Evolutionary conservation across 169 alveolate species (phyloP), one percentile per base, ranked within the genome.

Genomic region (Neospora caninum): DNA sequence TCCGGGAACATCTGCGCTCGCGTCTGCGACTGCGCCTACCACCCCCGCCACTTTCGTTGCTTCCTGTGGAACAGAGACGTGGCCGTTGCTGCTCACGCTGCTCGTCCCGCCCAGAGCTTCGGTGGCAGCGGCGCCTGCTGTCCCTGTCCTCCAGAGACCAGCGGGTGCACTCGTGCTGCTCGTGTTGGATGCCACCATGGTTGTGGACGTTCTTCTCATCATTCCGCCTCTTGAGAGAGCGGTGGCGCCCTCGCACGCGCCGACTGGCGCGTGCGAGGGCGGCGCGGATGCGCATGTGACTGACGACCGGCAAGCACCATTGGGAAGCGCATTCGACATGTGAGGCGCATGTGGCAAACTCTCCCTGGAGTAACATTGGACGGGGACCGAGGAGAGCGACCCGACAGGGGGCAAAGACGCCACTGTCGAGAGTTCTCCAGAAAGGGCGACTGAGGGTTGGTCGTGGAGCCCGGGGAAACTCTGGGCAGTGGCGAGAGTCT

Each of bases 101-200:
- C 86, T n/a, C 27, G 29, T 78, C 45, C 42, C 86, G 43, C 45
- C 86, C 86, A 6, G 86, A 18, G 27, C 9, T 18, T 78, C 86
- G 1, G 49, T 38, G 27, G 45, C 86, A 78, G 86, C 13, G 2
- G 45, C 86, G 45, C 45, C 86, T 16, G 86, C 45, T 13, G 45
- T 64, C 25, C 73, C 73, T 29, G 73, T 64, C 31, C 73, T 64
- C 73, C 73, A 64, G 20, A 64, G 73, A 29, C 86, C 86, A 0
- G 49, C 86, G 41, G 45, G 45, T 16, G 86, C 49, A n/a, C 86
- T 78, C 86, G 49, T 78, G 86, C 45, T 78, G 86, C 86, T 78
- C 29, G 86, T n/a, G 45, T 78, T 38, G 49, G 86, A 78, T 16
- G 39, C 86, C 22, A 43, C 45, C 86, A 78, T 38, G 43, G 86